Evolutionary conservation across 306 rosid genomes (phyloP).

Genomic region (Cucurbita maxima): DNA sequence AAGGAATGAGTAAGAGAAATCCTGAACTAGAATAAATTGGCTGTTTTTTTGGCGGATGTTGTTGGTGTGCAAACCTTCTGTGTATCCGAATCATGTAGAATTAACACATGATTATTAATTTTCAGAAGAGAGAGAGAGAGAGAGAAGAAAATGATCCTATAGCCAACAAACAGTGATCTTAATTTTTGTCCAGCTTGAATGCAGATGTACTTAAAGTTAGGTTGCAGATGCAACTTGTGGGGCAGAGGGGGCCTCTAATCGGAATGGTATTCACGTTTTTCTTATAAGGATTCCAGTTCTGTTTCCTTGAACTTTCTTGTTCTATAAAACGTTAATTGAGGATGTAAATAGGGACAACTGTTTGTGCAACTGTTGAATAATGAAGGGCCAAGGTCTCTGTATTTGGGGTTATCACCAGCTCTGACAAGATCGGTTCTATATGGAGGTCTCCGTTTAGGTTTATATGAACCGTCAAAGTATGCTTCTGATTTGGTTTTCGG

Average conservation of each 20-base stretch:
- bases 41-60: not conserved
- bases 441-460: constrained; percentile 94
- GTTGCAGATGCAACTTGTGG: constrained; percentile 96
- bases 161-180: constrained; percentile 3
- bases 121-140: not conserved
- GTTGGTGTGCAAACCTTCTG: not conserved
- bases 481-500: constrained; percentile 71
- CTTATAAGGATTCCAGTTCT: not conserved
- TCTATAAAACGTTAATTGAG: constrained; percentile 10
- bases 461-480: constrained; percentile 87
- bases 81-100: not conserved
- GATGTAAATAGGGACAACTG: constrained; percentile 45
- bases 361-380: constrained; percentile 40
- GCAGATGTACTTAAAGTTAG: constrained; percentile 94
- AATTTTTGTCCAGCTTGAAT: constrained; percentile 16
- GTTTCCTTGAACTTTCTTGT: not conserved
- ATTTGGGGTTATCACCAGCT: constrained; percentile 78
- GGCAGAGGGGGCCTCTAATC: constrained; percentile 75
- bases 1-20: not conserved
- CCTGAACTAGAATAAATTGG: not conserved
- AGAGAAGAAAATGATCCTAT: not conserved
- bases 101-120: not conserved
- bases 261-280: constrained; percentile 56
- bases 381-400: constrained; percentile 82
- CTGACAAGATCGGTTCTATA: constrained; percentile 77